These are phyloP conservation scores for Solanum hybrid DNA, from an alignment of 305 asterid species.

Conservation along the genomic window DNA sequence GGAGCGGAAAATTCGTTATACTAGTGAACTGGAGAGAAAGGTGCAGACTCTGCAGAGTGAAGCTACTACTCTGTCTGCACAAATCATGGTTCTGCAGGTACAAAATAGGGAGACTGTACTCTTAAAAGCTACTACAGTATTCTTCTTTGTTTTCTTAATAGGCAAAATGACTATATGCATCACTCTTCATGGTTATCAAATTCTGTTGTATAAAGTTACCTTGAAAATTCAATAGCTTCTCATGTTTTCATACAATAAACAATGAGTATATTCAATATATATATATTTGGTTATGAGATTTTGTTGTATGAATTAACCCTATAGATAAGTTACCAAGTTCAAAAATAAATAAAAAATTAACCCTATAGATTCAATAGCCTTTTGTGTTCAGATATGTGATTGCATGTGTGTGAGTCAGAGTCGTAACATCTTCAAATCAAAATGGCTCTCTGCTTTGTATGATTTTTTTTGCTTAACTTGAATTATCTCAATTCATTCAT, in stretches of 20 bases:
- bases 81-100: constrained; percentile 85
- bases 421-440: background rate
- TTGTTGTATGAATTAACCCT: background rate
- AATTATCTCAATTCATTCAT: background rate
- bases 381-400: background rate
- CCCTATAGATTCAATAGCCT: background rate
- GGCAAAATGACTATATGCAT: background rate
- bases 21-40: constrained; percentile 85
- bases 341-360: background rate
- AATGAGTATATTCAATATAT: background rate
- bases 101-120: background rate
- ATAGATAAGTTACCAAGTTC: no score
- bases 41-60: constrained; percentile 89
- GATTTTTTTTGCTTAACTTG: background rate
- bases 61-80: constrained; percentile 87
- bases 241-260: background rate
- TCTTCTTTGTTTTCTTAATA: background rate
- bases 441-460: background rate
- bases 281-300: background rate
- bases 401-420: background rate
- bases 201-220: background rate
- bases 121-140: background rate
- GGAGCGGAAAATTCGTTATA: constrained; percentile 79
- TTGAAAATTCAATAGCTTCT: background rate
- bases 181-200: background rate